Conservation (phyloP, 768 basidiomycete genomes). For the Dictyophora rubrovolvata region DNA sequence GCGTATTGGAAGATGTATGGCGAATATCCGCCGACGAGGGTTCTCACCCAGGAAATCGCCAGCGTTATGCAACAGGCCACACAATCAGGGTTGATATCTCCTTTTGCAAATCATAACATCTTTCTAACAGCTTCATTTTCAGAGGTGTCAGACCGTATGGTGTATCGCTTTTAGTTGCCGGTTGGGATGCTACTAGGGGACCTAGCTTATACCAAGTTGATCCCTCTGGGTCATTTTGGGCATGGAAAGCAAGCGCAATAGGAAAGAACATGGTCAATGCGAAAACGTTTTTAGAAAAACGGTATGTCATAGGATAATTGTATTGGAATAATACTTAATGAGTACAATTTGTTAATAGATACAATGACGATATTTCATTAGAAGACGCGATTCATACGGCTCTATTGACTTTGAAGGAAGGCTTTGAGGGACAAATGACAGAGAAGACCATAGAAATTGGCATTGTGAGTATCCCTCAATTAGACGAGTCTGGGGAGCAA, state of each 20-base stretch:
- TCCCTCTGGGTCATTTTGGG: constrained; percentile 98
- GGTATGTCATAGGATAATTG: constrained; percentile 41
- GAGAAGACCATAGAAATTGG: constrained; percentile 99
- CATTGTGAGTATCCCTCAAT: constrained; percentile 81
- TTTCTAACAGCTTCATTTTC: constrained; percentile 14
- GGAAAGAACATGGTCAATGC: constrained; percentile 99
- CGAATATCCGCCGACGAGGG: constrained; percentile 94
- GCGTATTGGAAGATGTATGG: constrained; percentile 99
- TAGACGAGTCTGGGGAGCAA: constrained; percentile 34
- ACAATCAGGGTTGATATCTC: constrained; percentile 76
- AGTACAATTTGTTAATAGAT: constrained; percentile 38
- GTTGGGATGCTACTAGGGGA: constrained; percentile 92
- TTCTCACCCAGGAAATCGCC: constrained; percentile 94
- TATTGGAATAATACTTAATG: constrained; percentile 14
- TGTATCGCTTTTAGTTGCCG: constrained; percentile 92
- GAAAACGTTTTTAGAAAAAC: constrained; percentile 98
- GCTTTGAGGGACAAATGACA: constrained; percentile 99
- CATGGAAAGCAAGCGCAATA: constrained; percentile 99
- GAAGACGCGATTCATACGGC: constrained; percentile 99
- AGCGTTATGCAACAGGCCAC: constrained; percentile 99
- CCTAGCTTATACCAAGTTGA: constrained; percentile 98
- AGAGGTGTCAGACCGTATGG: constrained; percentile 99
- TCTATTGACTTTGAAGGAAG: constrained; percentile 93
- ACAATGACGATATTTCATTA: constrained; percentile 97
- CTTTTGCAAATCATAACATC: constrained; percentile 6